These are phyloP conservation scores for Kodamaea anthophila DNA, from an alignment of 1,139 yeast genomes.

Conservation along the genomic window DNA sequence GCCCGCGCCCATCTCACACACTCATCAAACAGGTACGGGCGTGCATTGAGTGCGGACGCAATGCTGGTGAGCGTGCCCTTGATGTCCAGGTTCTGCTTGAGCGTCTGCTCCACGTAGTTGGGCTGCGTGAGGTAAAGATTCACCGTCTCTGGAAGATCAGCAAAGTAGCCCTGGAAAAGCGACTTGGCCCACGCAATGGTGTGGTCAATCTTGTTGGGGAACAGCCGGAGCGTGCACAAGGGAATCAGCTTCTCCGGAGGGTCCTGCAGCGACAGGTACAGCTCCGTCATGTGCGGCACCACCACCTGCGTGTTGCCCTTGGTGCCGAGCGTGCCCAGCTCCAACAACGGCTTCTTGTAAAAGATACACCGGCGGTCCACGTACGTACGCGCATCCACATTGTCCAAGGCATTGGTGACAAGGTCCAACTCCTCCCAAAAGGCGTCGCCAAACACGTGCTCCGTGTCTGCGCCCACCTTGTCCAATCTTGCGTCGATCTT, in stretches of 20 bases:
- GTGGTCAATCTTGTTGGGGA: slow-evolving; percentile 97
- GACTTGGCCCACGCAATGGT: slow-evolving; percentile 99
- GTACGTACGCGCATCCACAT: slow-evolving; percentile 95
- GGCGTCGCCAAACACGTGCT: slow-evolving; percentile 73
- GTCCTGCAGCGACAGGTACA: slow-evolving; percentile 93
- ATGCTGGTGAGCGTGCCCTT: slow-evolving; percentile 81
- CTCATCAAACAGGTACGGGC: slow-evolving; percentile 88
- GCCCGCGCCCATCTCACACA: slow-evolving; percentile 93
- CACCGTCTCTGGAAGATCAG: slow-evolving; percentile 88
- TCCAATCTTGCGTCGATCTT: slow-evolving; percentile 74
- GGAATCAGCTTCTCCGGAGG: slow-evolving; percentile 99
- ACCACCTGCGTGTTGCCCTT: slow-evolving; percentile 98
- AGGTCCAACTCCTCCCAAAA: slow-evolving; percentile 83
- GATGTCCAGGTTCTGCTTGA: slow-evolving; percentile 89
- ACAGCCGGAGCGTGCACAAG: slow-evolving; percentile 89
- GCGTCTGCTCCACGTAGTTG: slow-evolving; percentile 81
- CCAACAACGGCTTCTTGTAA: slow-evolving; percentile 84
- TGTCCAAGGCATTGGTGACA: slow-evolving; percentile 94
- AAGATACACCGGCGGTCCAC: slow-evolving; percentile 96
- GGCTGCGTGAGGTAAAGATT: slow-evolving; percentile 88
- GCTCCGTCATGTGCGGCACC: slow-evolving; percentile 87
- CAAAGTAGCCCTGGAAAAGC: slow-evolving; percentile 87
- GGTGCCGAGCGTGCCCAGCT: slow-evolving; percentile 96
- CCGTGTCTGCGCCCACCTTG: slow-evolving; percentile 92
- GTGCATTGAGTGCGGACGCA: slow-evolving; percentile 61